Evolutionary conservation across 2,329 filamentous ascomycete genomes (phyloP).

Genomic region (Trichoderma sp.): DNA sequence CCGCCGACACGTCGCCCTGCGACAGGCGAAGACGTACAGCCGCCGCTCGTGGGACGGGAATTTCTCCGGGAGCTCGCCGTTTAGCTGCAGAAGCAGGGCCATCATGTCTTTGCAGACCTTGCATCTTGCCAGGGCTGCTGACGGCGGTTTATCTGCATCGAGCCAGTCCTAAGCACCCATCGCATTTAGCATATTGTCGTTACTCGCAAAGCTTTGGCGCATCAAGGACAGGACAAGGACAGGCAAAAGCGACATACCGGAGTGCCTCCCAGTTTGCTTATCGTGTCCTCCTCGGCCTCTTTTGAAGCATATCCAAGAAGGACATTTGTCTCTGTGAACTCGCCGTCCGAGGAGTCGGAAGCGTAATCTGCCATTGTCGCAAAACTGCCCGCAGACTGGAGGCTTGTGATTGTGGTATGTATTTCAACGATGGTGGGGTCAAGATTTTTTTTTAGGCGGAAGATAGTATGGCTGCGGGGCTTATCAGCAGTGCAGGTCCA

Average conservation of each 20-base stretch:
- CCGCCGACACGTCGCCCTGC: conserved; percentile 71
- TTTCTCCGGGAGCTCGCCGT: conserved; percentile 81
- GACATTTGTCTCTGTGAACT: conserved; percentile 78
- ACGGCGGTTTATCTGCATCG: conserved; percentile 65
- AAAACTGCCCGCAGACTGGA: not conserved
- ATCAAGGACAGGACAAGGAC: not conserved
- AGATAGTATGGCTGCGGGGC: conserved; percentile 30
- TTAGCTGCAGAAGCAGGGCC: conserved; percentile 82
- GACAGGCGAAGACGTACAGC: conserved; percentile 82
- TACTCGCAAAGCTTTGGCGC: not conserved
- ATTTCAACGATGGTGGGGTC: conserved; percentile 37
- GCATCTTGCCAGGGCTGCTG: conserved; percentile 76
- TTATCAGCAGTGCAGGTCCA: conserved; percentile 21
- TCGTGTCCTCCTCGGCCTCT: conserved; percentile 73
- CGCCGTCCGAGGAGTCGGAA: conserved; percentile 74
- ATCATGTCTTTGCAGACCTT: conserved; percentile 82
- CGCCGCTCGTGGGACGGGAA: conserved; percentile 86
- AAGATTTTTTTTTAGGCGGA: conserved; percentile 36
- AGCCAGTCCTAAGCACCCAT: conserved; percentile 70
- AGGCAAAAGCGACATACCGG: conserved; percentile 58
- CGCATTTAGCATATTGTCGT: not conserved
- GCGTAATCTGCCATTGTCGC: conserved; percentile 71
- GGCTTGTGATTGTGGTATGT: conserved; percentile 23
- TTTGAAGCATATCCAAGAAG: conserved; percentile 84
- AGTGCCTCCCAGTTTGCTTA: conserved; percentile 82